Evolutionary conservation across 2,329 filamentous ascomycete genomes (phyloP).

Genomic region (Westerdykella ornata): DNA sequence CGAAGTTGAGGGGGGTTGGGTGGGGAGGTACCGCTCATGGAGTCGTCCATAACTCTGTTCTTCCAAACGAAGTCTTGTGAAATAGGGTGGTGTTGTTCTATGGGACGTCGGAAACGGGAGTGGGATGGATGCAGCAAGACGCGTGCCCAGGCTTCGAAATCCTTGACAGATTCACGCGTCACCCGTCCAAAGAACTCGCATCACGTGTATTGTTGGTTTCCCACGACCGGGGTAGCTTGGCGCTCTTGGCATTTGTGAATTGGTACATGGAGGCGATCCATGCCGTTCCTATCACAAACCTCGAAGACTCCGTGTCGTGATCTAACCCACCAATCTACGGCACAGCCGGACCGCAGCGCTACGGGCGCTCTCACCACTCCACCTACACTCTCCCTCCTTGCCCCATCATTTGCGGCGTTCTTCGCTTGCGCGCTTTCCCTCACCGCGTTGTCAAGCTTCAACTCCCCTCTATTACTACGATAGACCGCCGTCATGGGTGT

Average conservation of each 20-base stretch:
- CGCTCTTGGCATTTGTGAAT: background rate
- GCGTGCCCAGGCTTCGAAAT: too few species aligned
- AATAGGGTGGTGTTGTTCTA: too few species aligned
- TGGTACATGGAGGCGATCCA: background rate
- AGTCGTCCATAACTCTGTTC: conserved; percentile 29
- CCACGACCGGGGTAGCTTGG: background rate
- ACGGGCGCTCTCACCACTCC: background rate
- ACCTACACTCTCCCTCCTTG: background rate
- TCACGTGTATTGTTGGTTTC: too few species aligned
- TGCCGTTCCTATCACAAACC: background rate
- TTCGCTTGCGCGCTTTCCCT: background rate
- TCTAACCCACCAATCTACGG: background rate
- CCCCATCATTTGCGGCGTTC: background rate
- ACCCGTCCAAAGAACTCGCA: too few species aligned
- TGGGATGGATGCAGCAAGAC: too few species aligned
- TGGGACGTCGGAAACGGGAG: too few species aligned
- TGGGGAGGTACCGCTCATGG: conserved; percentile 29
- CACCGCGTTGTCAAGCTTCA: background rate
- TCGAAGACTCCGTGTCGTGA: background rate
- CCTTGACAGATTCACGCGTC: too few species aligned
- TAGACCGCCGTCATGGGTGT: conserved; percentile 52
- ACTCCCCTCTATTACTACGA: background rate
- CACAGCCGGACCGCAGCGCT: background rate
- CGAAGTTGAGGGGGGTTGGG: background rate
- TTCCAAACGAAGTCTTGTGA: background rate